Evolutionary conservation across 2,329 filamentous ascomycete genomes (phyloP).

Genomic region (Thelonectria rubi): DNA sequence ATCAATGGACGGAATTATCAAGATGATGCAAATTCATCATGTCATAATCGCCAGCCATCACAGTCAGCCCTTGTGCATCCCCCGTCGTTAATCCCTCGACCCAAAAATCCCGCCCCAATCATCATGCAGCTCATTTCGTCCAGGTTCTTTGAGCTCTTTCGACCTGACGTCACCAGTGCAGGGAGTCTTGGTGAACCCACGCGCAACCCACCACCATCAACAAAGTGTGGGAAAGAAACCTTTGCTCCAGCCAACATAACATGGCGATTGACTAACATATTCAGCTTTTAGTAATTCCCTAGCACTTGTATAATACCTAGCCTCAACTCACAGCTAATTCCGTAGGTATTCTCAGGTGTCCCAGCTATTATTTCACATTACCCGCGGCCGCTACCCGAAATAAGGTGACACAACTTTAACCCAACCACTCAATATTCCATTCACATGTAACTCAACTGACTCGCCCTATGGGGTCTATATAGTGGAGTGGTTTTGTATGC

Average conservation of each 20-base stretch:
- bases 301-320: not conserved
- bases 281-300: not conserved
- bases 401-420: not conserved
- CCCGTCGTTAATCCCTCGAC: conserved; percentile 1
- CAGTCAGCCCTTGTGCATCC: not conserved
- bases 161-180: conserved; percentile 21
- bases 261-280: not conserved
- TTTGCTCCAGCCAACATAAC: too few species aligned
- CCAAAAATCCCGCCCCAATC: conserved; percentile 5
- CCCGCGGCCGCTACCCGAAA: not conserved
- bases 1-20: not conserved
- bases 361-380: not conserved
- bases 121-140: not conserved
- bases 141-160: conserved; percentile 4
- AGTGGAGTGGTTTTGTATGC: too few species aligned
- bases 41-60: not conserved
- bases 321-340: too few species aligned
- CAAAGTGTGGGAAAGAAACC: not conserved
- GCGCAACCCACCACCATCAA: not conserved
- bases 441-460: not conserved
- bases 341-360: too few species aligned
- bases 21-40: not conserved
- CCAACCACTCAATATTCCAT: not conserved
- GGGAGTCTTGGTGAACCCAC: conserved; percentile 1
- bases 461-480: too few species aligned